Conservation (phyloP, 495 filamentous ascomycete species). For the Beverwykella pulmonaria region DNA sequence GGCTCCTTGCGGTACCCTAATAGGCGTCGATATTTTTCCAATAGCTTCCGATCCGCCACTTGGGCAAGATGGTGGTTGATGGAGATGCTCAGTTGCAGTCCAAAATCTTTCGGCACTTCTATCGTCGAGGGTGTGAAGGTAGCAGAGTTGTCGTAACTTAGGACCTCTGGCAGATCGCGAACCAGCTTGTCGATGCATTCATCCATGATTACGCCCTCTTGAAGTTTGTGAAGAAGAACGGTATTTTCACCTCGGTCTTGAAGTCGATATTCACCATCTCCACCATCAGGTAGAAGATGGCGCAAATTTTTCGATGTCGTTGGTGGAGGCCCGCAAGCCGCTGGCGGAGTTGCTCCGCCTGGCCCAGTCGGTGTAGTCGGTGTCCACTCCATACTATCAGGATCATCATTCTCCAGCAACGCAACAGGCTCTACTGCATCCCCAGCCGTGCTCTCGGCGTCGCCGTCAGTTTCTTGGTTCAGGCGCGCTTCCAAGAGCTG, state of each 20-base stretch:
- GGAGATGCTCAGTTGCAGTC: conserved; percentile 37
- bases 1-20: conserved; percentile 34
- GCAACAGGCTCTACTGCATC: background rate
- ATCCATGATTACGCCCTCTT: conserved; percentile 34
- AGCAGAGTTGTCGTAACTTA: conserved; percentile 32
- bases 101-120: conserved; percentile 40
- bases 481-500: conserved; percentile 30
- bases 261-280: conserved; percentile 8
- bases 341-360: conserved; percentile 13
- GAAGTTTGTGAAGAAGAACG: conserved; percentile 30
- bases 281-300: conserved; percentile 15
- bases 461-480: conserved; percentile 4
- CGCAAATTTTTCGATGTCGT: conserved; percentile 15
- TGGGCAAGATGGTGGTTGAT: conserved; percentile 41
- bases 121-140: conserved; percentile 37
- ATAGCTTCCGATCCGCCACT: conserved; percentile 34
- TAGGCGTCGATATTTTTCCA: conserved; percentile 37
- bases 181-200: conserved; percentile 39
- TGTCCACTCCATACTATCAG: conserved; percentile 39
- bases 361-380: conserved; percentile 26
- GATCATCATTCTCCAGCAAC: conserved; percentile 19
- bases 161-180: conserved; percentile 31
- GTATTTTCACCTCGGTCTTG: conserved; percentile 15
- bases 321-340: conserved; percentile 20
- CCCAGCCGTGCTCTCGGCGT: background rate